Conservation (phyloP, 2,329 filamentous ascomycete genomes). For the Magnaporthiopsis rhizophila region DNA sequence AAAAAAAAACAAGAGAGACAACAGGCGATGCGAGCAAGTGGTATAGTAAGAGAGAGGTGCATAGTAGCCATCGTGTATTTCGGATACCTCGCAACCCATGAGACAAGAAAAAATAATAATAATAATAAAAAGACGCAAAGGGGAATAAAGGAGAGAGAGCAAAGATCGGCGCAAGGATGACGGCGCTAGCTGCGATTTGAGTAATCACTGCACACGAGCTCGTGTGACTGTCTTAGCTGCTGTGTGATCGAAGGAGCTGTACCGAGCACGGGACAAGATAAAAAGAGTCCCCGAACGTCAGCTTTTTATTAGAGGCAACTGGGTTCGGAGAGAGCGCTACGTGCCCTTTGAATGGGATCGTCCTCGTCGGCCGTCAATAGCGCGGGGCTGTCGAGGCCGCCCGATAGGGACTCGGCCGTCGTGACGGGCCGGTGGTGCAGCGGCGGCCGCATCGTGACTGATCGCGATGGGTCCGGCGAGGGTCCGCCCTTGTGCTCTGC, state of each 20-base stretch:
- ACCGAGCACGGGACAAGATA: not conserved
- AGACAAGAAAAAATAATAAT: not conserved
- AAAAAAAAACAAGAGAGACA: not conserved
- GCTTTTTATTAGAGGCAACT: conserved; percentile 6
- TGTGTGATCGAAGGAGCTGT: conserved; percentile 13
- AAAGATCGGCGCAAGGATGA: not conserved
- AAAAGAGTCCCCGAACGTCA: conserved; percentile 2
- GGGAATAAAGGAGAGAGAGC: not conserved
- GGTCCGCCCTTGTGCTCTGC: conserved; percentile 22
- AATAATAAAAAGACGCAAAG: not conserved
- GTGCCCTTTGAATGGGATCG: conserved; percentile 47
- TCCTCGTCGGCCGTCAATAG: conserved; percentile 51
- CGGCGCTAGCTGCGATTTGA: no score
- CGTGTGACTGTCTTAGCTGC: conserved; percentile 5
- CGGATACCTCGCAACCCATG: not conserved
- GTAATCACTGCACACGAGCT: not conserved
- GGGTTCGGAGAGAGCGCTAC: conserved; percentile 40
- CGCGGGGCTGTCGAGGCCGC: conserved; percentile 54
- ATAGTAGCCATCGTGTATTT: not conserved
- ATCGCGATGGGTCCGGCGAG: conserved; percentile 20
- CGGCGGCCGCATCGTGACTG: conserved; percentile 6
- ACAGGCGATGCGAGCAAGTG: not conserved
- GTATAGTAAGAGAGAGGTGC: not conserved
- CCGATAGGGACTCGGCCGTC: conserved; percentile 52
- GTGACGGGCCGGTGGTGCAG: conserved; percentile 46